Evolutionary conservation across 176 grass and related monocot genomes (phyloP), one percentile per base, ranked within the genome.

Genomic region (Triticum urartu): DNA sequence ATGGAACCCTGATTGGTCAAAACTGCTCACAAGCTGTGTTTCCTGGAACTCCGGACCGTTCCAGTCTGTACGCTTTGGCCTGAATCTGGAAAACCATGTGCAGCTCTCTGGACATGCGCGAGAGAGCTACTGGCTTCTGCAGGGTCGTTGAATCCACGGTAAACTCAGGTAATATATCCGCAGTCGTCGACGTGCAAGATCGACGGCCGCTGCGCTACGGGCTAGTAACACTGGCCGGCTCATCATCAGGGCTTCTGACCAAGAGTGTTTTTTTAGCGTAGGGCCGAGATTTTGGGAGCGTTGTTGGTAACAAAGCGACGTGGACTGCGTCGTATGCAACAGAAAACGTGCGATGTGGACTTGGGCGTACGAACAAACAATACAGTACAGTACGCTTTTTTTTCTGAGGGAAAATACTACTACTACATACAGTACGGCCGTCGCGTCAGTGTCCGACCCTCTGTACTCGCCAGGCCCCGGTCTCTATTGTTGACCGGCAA

Each of bases 71-170:
- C 65, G 75, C 58, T 45, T 64, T 83, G 79, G 60, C 79, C 84
- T n/a, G 79, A 83, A 83, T 83, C 72, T 78, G 18, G 22, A 83
- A 71, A 59, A 13, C 66, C 79, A 83, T 87, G 88, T 83, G 79
- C 43, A 47, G 43, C 11, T 14, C 45, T n/a, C 2, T 9, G 10
- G 66, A 32, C 50, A 20, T 54, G 50, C 50, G 50, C 5, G 50
- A 54, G 15, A 20, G 26, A 15, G 70, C 70, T 14, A 54, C 5
- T 12, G 7, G 33, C 13, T 64, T 24, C 13, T 43, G 77, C n/a
- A 24, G 8, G 32, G 10, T 22, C 64, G 64, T 66, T 14, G 14
- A 33, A 14, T 4, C 45, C 45, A 48, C 20, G 20, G 43, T 47
- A 47, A 43, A 40, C 39, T 40, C 39, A 10, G 39, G 39, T 40